Percentiles rank a stretch among this genome's conserved stretches.
Evolutionary conservation across 345 rosid genomes (phyloP).

Genomic region (Lumnitzera racemosa): DNA sequence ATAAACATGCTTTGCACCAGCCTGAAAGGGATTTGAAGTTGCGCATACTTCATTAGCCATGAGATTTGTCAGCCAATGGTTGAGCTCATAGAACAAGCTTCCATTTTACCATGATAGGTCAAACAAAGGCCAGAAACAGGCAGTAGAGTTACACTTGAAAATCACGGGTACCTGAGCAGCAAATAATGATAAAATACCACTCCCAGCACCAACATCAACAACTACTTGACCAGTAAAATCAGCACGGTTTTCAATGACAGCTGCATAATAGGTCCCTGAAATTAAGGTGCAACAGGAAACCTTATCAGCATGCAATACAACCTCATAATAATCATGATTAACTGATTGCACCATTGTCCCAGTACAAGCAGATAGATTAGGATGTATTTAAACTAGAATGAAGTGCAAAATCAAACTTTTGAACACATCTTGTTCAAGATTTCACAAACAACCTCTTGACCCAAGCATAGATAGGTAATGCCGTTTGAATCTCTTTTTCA

Average conservation of each 20-base stretch:
- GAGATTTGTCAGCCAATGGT: too few species aligned
- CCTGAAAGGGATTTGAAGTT: constrained; percentile 32
- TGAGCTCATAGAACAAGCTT: too few species aligned
- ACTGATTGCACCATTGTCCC: too few species aligned
- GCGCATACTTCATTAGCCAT: too few species aligned
- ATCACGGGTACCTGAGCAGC: constrained; percentile 79
- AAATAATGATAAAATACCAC: constrained; percentile 94
- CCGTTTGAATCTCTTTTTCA: too few species aligned
- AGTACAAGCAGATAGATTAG: too few species aligned
- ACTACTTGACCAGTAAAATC: constrained; percentile 90
- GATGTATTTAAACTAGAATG: too few species aligned
- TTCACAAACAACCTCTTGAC: too few species aligned
- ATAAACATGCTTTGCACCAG: constrained; percentile 99
- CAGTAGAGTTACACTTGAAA: not conserved
- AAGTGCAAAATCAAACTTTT: too few species aligned
- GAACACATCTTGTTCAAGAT: too few species aligned
- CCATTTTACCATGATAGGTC: too few species aligned
- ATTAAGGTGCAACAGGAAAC: constrained; percentile 7
- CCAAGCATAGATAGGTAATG: too few species aligned
- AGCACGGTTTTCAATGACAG: constrained; percentile 85
- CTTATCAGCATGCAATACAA: not conserved
- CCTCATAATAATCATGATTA: not conserved
- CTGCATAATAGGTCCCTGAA: constrained; percentile 96
- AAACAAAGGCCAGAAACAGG: not conserved
- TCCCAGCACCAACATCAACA: constrained; percentile 99